Conservation (phyloP, 1,284 basidiomycete species). For the Sporisorium scitamineum region DNA sequence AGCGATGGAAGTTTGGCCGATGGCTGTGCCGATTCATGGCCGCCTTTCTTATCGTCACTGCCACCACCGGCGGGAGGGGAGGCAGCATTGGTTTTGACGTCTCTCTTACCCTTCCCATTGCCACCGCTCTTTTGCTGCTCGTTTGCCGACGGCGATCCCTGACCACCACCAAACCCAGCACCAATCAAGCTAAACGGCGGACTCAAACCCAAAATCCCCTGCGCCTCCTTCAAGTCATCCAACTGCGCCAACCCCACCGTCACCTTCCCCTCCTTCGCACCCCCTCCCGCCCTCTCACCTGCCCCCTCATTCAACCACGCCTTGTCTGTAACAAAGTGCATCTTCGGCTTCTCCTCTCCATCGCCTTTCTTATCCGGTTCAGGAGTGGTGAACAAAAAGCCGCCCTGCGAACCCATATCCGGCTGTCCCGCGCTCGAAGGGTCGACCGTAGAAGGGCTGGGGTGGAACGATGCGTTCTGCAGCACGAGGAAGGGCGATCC, state of each 20-base stretch:
- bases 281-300: conserved; percentile 11
- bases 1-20: background rate
- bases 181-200: conserved; percentile 20
- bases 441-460: conserved; percentile 6
- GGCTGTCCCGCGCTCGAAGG: background rate
- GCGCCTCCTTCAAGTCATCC: conserved; percentile 14
- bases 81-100: background rate
- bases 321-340: conserved; percentile 22
- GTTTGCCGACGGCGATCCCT: background rate
- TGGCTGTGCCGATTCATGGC: background rate
- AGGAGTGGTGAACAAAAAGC: conserved; percentile 20
- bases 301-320: conserved; percentile 10
- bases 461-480: conserved; percentile 2
- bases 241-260: conserved; percentile 16
- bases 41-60: background rate
- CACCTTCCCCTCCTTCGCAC: conserved; percentile 6
- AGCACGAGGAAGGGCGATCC: conserved; percentile 38
- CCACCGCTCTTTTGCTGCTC: background rate
- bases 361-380: background rate
- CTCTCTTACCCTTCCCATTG: background rate
- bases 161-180: background rate
- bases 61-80: background rate
- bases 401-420: background rate
- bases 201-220: conserved; percentile 39
- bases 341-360: conserved; percentile 5